phyloP scores from a whole-genome alignment of 2,329 filamentous ascomycete species.

The Colletotrichum plurivorum region DNA sequence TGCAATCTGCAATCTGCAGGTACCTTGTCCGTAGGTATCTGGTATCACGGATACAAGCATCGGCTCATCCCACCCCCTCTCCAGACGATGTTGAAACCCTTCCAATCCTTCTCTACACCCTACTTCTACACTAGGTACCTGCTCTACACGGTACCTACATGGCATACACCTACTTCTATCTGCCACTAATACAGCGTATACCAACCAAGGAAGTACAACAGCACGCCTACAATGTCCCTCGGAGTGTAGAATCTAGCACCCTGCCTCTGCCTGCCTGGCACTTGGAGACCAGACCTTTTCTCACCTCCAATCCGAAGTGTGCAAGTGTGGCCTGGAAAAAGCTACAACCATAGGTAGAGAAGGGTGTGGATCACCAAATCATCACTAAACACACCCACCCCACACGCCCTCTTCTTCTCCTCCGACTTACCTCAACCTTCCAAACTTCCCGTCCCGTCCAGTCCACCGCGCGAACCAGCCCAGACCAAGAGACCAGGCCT shows the following conservation, averaged over 20 bases:
- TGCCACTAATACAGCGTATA: no score
- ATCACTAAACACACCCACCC: constrained; percentile 40
- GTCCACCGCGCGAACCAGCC: constrained; percentile 29
- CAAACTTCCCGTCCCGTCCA: constrained; percentile 40
- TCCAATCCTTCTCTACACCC: constrained; percentile 14
- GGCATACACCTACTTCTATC: no score
- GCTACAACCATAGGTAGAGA: not conserved
- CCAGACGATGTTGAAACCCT: not conserved
- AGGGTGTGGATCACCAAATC: constrained; percentile 36
- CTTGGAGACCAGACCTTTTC: not conserved
- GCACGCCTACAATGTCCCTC: no score
- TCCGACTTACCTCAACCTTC: constrained; percentile 36
- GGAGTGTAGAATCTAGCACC: no score
- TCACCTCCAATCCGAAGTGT: constrained; percentile 31
- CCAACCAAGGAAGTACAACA: no score
- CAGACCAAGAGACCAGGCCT: constrained; percentile 32
- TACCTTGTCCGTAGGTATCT: not conserved
- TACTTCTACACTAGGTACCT: not conserved
- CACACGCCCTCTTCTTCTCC: constrained; percentile 23
- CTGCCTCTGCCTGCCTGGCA: no score
- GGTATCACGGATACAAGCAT: constrained; percentile 14
- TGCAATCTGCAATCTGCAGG: not conserved
- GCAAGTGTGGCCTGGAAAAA: constrained; percentile 24
- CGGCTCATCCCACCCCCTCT: not conserved
- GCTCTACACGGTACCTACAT: no score